phyloP scores from a whole-genome alignment of 208 protist genomes.

The Wallacemonas sp. region DNA sequence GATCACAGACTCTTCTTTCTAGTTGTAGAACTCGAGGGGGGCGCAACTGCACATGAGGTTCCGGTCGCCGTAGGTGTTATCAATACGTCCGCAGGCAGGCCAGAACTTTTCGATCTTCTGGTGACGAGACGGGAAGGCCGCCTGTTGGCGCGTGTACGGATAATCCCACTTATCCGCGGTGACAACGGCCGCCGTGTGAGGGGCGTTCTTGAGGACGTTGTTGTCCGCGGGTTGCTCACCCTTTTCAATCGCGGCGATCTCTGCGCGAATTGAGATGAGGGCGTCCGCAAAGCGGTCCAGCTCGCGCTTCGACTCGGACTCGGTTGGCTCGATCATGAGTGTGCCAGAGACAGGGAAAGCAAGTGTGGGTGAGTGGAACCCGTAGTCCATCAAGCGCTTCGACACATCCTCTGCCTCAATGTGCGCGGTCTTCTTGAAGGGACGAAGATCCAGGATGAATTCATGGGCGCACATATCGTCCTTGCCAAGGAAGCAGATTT shows the following conservation, averaged over 20 bases:
- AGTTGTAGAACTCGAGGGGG: constrained; percentile 77
- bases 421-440: constrained; percentile 92
- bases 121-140: constrained; percentile 91
- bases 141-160: constrained; percentile 92
- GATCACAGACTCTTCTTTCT: constrained; percentile 3
- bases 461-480: constrained; percentile 94
- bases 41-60: constrained; percentile 94
- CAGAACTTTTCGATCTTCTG: constrained; percentile 94
- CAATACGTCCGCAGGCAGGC: constrained; percentile 92
- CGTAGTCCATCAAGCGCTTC: constrained; percentile 98
- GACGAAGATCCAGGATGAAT: constrained; percentile 97
- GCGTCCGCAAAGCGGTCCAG: constrained; percentile 96
- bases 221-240: constrained; percentile 88
- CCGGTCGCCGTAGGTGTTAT: constrained; percentile 96
- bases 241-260: constrained; percentile 95
- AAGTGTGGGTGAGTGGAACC: constrained; percentile 97
- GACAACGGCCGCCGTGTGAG: constrained; percentile 92
- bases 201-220: constrained; percentile 96
- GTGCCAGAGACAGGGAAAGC: constrained; percentile 91
- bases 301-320: constrained; percentile 94
- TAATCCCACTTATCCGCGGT: constrained; percentile 87
- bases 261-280: constrained; percentile 94
- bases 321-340: constrained; percentile 98
- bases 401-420: constrained; percentile 97
- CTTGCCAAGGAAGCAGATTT: constrained; percentile 91